These are phyloP conservation scores for Jimgerdemannia lactiflua DNA, from an alignment of 192 early-diverging fungal genomes.

Conservation along the genomic window DNA sequence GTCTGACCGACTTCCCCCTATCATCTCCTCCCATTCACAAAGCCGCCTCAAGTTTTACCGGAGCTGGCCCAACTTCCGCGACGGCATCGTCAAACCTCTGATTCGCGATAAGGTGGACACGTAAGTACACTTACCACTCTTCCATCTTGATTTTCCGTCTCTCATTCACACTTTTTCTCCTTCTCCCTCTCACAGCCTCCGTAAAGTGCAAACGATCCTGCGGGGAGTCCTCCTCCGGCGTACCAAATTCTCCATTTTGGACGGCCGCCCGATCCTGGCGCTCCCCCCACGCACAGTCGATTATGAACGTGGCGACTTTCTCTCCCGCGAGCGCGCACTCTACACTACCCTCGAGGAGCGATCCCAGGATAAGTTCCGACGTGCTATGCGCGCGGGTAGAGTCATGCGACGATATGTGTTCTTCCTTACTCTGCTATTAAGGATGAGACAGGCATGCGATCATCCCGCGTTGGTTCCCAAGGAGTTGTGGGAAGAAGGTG, in stretches of 20 bases:
- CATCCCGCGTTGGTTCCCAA: not conserved
- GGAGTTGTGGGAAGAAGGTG: not conserved
- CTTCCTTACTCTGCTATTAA: constrained; percentile 25
- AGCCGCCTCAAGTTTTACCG: not conserved
- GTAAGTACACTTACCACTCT: not conserved
- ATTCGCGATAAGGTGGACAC: not conserved
- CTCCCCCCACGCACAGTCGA: constrained; percentile 57
- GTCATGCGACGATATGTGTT: constrained; percentile 49
- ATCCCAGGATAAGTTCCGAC: constrained; percentile 38
- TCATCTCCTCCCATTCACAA: not conserved
- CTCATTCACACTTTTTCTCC: not conserved
- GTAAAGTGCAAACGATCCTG: not conserved
- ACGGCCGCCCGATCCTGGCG: constrained; percentile 63
- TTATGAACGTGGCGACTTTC: constrained; percentile 43
- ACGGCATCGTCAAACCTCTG: not conserved
- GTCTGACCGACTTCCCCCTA: too few relatives aligned
- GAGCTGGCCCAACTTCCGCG: not conserved
- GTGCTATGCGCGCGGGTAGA: constrained; percentile 41
- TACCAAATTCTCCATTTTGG: constrained; percentile 56
- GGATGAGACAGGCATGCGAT: constrained; percentile 4
- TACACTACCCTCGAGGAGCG: constrained; percentile 40
- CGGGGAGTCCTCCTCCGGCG: constrained; percentile 52
- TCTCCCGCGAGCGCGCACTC: constrained; percentile 50
- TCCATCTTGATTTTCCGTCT: not conserved
- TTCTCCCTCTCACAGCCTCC: not conserved